phyloP scores from a whole-genome alignment of 352 stramenopile species.

The Ophiocytium majus region DNA sequence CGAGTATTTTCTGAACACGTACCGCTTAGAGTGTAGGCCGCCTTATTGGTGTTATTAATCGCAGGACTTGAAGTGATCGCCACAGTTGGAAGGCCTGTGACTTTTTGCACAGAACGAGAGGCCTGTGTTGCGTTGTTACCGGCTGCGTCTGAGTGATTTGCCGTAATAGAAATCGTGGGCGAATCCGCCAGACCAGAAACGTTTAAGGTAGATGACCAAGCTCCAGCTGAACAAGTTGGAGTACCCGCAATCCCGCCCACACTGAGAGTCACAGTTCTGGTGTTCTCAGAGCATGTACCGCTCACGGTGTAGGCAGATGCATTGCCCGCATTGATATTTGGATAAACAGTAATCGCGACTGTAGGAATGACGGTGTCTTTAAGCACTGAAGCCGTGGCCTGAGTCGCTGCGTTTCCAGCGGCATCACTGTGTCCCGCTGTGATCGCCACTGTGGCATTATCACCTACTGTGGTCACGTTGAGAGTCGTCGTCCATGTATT shows the following conservation, averaged over 20 bases:
- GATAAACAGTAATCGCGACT: background rate
- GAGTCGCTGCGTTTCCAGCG: conserved; percentile 6
- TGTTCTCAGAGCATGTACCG: background rate
- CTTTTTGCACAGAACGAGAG: background rate
- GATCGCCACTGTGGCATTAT: background rate
- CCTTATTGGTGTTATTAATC: background rate
- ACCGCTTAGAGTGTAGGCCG: background rate
- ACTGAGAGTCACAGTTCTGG: background rate
- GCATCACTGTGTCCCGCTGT: background rate
- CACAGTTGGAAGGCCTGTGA: background rate
- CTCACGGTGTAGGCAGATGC: background rate
- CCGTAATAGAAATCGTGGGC: background rate
- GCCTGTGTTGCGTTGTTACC: background rate
- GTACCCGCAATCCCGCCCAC: background rate
- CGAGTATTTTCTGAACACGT: conserved; percentile 10
- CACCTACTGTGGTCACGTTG: background rate
- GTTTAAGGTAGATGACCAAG: background rate
- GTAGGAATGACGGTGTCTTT: conserved; percentile 2
- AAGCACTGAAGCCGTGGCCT: background rate
- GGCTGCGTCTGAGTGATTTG: background rate
- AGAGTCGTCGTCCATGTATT: background rate
- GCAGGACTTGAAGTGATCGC: background rate
- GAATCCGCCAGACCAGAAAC: background rate
- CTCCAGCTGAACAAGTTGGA: background rate
- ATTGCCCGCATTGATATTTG: background rate